Evolutionary conservation across 164 flowering plant species (phyloP).

Genomic region (Magnolia changhungtana): DNA sequence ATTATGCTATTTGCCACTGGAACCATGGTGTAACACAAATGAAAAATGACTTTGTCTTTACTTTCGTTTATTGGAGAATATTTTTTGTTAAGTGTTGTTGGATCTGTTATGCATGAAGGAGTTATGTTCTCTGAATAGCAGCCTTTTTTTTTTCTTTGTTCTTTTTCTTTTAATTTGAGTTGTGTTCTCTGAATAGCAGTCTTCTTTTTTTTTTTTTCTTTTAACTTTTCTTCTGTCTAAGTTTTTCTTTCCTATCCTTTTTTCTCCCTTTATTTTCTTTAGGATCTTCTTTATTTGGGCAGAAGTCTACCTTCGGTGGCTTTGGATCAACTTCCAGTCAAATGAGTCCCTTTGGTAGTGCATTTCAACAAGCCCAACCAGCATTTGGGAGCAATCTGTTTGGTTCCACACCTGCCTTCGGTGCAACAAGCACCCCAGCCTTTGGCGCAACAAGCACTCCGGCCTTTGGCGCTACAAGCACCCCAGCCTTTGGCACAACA

Average conservation of each 20-base stretch:
- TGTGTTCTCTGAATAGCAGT: neutral
- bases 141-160: neutral
- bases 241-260: neutral
- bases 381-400: constrained; percentile 65
- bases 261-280: neutral
- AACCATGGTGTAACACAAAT: neutral
- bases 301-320: constrained; percentile 77
- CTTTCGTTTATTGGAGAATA: neutral
- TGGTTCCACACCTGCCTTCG: constrained; percentile 53
- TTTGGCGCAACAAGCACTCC: neutral
- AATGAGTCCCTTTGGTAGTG: constrained; percentile 75
- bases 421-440: constrained; percentile 10
- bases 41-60: neutral
- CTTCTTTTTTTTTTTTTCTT: neutral
- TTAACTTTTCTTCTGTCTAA: neutral
- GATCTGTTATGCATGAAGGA: neutral
- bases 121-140: neutral
- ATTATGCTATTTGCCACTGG: neutral
- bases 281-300: constrained; percentile 58
- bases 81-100: neutral
- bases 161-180: neutral
- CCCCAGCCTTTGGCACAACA: constrained; percentile 58
- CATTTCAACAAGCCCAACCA: constrained; percentile 72
- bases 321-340: constrained; percentile 71
- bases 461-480: constrained; percentile 16